phyloP scores from a whole-genome alignment of 352 stramenopile species.

The Globisporangium cystogenes region DNA sequence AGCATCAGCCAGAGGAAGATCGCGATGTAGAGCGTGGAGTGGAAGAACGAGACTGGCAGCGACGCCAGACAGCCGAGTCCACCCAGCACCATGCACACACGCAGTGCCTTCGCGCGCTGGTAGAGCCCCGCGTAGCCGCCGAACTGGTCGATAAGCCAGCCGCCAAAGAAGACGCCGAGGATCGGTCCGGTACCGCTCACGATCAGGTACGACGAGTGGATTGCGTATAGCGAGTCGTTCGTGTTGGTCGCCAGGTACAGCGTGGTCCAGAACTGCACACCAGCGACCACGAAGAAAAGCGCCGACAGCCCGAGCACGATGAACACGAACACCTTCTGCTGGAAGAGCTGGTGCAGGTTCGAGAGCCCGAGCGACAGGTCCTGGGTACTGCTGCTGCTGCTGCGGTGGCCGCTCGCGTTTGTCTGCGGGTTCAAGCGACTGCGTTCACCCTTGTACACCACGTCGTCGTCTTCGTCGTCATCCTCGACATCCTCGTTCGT shows the following conservation, averaged over 20 bases:
- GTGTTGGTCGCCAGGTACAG: conserved; percentile 82
- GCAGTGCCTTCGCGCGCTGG: conserved; percentile 61
- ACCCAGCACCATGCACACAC: conserved; percentile 69
- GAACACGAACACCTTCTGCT: conserved; percentile 66
- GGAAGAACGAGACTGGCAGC: conserved; percentile 63
- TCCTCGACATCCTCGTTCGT: conserved; percentile 33
- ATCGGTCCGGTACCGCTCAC: conserved; percentile 75
- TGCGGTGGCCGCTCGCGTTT: neutral
- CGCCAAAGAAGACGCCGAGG: conserved; percentile 82
- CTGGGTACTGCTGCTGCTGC: conserved; percentile 15
- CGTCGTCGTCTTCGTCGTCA: conserved; percentile 16
- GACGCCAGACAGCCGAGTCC: conserved; percentile 37
- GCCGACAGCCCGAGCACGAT: conserved; percentile 76
- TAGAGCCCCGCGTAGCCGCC: conserved; percentile 65
- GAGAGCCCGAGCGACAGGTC: conserved; percentile 33
- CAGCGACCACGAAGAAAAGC: conserved; percentile 79
- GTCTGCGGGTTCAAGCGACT: conserved; percentile 17
- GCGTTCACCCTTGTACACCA: conserved; percentile 21
- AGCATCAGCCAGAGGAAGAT: conserved; percentile 79
- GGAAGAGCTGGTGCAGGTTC: conserved; percentile 44
- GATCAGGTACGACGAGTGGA: conserved; percentile 69
- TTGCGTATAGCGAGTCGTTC: conserved; percentile 66
- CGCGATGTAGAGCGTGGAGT: conserved; percentile 59
- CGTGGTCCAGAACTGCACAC: conserved; percentile 83
- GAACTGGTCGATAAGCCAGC: conserved; percentile 76